phyloP scores from a whole-genome alignment of 768 basidiomycete species.

The Podaxis rugospora region DNA sequence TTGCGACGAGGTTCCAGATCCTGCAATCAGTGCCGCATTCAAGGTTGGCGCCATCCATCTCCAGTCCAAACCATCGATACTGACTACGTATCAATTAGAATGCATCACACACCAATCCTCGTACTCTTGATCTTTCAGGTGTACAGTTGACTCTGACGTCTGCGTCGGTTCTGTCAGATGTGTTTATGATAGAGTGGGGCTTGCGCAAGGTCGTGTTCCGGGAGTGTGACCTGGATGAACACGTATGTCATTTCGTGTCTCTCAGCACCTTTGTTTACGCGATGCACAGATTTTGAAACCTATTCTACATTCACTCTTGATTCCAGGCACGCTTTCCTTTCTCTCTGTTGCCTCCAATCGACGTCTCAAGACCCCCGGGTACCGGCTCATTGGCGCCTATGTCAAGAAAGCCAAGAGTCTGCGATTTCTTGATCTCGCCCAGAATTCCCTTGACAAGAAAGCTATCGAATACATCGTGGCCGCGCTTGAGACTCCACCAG shows the following conservation, averaged over 20 bases:
- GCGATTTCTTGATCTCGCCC: conserved; percentile 88
- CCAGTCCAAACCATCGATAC: conserved; percentile 2
- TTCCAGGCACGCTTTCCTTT: conserved; percentile 74
- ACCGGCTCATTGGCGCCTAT: conserved; percentile 78
- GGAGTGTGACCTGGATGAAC: conserved; percentile 84
- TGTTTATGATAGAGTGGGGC: conserved; percentile 92
- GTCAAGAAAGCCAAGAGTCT: conserved; percentile 72
- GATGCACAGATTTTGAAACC: conserved; percentile 70
- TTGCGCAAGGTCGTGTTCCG: conserved; percentile 79
- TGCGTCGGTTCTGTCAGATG: conserved; percentile 83
- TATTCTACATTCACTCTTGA: conserved; percentile 84
- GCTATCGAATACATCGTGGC: conserved; percentile 77
- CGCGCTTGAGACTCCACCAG: conserved; percentile 52
- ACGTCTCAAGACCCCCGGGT: conserved; percentile 71
- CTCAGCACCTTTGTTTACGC: neutral
- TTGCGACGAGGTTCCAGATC: conserved; percentile 67
- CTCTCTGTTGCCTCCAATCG: conserved; percentile 86
- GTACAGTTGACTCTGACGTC: conserved; percentile 66
- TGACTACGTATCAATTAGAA: conserved; percentile 30
- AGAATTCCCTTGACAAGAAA: conserved; percentile 80
- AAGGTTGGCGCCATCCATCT: conserved; percentile 44
- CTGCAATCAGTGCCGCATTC: conserved; percentile 61
- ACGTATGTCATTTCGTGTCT: conserved; percentile 38
- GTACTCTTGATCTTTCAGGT: conserved; percentile 76
- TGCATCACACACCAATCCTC: conserved; percentile 51